Base-by-base conservation (phyloP, 805 yeast genomes). In the Debaryomyces hansenii region DNA sequence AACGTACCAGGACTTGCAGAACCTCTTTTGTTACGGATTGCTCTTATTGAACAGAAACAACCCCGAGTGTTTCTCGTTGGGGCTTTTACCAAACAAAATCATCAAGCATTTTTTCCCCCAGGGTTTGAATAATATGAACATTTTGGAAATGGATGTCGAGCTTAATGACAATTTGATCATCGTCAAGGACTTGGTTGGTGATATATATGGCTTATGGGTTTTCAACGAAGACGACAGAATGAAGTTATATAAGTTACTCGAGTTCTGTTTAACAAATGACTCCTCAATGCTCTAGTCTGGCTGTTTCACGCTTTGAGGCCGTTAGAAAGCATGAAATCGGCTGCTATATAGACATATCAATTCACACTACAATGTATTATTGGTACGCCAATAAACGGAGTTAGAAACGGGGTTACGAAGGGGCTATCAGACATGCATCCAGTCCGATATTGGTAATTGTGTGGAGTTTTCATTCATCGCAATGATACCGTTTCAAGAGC, bases 151-250 rank as follows among this genome's bases (percentile, higher is more conserved):
- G 78, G 81, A 83, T 40, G 82, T 83, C 32, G 92, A 87, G 53
- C 75, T 80, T 48, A 81, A 82, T 51, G 88, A 82, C 47, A 85
- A 84, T 46, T 72, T 86, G 59, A 79, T 87, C 35, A 87, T 87
- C 45, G 78, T 87, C 16, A 83, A 83, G 59, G 84, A 82, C 56
- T 67, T 84, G 42, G 68, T 78, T 42, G 90, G 86, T 18, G 87
- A 84, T 38, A 84, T 86, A 10, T 87, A 77, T 61, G 95, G 95
- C 1, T 67, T 87, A 40, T 87, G 94, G 94, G 75, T 87, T 16
- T 87, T 84, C 58, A 82, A 85, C 46, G 83, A 77, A 38, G 79
- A 75, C 6, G 91, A 86, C 57, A 72, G 92, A 62, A 76, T 75
- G 38, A 78, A 79, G 54, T 67, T 87, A 36, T 79, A 70, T 55